These are phyloP conservation scores for Phialophora macrospora DNA, from an alignment of 2,329 filamentous ascomycete species.

Conservation along the genomic window DNA sequence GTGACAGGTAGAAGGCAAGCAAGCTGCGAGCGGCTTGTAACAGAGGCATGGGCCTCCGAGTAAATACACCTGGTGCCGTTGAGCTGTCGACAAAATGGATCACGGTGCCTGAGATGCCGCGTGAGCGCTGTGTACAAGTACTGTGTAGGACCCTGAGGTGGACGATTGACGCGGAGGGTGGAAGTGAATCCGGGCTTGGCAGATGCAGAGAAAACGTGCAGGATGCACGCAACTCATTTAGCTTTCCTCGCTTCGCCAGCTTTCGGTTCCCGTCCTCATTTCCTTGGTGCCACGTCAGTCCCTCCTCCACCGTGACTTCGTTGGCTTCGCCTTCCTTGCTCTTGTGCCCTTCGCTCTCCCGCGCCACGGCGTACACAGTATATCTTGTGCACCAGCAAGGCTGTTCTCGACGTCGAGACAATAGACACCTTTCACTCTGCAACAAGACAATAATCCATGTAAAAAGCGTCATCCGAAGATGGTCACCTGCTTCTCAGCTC, in stretches of 20 bases:
- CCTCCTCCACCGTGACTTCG: not conserved
- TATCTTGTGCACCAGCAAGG: not conserved
- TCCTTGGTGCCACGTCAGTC: conserved; percentile 30
- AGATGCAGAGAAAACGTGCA: conserved; percentile 6
- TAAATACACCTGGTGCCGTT: not conserved
- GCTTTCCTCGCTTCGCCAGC: conserved; percentile 12
- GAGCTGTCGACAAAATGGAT: not conserved
- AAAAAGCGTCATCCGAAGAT: not conserved
- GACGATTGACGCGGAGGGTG: not conserved
- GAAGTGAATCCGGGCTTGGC: not conserved
- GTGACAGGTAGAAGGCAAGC: not conserved
- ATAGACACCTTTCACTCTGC: not conserved
- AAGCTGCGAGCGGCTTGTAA: not conserved
- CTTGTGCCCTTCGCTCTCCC: not conserved
- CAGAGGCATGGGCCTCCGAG: not conserved
- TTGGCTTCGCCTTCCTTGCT: not conserved
- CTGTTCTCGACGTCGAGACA: not conserved
- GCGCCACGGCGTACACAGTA: not conserved
- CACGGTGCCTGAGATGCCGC: too few relatives aligned
- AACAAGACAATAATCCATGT: not conserved
- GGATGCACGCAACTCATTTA: conserved; percentile 13
- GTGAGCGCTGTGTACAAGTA: not conserved
- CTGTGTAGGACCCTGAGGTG: not conserved
- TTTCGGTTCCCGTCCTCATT: conserved; percentile 11
- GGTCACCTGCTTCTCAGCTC: not conserved